A percentile compares a stretch with the other conserved stretches of the same genome.
Evolutionary conservation across 768 basidiomycete genomes (phyloP).

Genomic region (Hypholoma fasciculare): DNA sequence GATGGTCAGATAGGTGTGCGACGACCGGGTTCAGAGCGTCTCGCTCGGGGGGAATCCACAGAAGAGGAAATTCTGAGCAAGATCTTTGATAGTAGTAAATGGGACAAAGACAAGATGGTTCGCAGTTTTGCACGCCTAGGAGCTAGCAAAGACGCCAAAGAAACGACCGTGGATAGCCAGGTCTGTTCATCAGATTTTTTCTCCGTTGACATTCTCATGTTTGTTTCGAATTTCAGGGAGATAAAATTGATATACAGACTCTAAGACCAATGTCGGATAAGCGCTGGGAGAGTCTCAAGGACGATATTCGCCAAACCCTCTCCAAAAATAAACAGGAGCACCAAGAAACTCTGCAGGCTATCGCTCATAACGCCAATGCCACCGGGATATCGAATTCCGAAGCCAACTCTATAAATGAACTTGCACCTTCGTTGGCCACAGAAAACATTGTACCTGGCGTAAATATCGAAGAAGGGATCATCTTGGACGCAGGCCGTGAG

Average conservation of each 20-base stretch:
- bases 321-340: background rate
- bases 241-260: conserved; percentile 41
- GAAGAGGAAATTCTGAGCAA: conserved; percentile 37
- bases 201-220: background rate
- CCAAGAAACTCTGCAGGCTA: conserved; percentile 12
- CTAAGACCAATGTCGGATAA: conserved; percentile 47
- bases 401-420: conserved; percentile 43
- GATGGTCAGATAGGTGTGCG: conserved; percentile 31
- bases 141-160: conserved; percentile 27
- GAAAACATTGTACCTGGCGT: background rate
- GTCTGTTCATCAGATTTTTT: conserved; percentile 21
- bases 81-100: conserved; percentile 53
- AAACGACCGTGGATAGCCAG: conserved; percentile 33
- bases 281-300: conserved; percentile 40
- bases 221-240: conserved; percentile 28
- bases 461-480: conserved; percentile 37
- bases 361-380: conserved; percentile 21
- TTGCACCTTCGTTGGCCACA: conserved; percentile 20
- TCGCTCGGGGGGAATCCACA: conserved; percentile 12
- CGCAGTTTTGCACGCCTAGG: conserved; percentile 69
- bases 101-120: conserved; percentile 83
- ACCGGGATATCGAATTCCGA: conserved; percentile 37
- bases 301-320: conserved; percentile 28
- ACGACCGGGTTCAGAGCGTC: conserved; percentile 31
- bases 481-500: conserved; percentile 68